These are phyloP conservation scores for Juglanconis oblonga DNA, from an alignment of 2,329 filamentous ascomycete species.

Conservation along the genomic window DNA sequence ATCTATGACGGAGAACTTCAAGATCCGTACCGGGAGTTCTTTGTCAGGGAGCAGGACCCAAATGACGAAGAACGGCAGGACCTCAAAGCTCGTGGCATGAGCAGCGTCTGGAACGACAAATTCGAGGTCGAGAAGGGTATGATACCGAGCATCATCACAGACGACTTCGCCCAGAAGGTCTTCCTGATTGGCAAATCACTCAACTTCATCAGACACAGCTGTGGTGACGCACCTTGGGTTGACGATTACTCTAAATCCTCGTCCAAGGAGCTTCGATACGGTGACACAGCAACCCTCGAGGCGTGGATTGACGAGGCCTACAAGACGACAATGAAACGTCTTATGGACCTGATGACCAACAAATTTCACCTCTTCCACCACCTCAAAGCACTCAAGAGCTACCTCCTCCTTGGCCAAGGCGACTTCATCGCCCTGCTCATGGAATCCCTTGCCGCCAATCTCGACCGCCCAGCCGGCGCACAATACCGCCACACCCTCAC, in stretches of 20 bases:
- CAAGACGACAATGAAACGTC: constrained; percentile 93
- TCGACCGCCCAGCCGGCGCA: constrained; percentile 92
- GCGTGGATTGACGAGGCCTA: constrained; percentile 95
- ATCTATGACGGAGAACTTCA: constrained; percentile 97
- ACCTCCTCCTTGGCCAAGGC: constrained; percentile 89
- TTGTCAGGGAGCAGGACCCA: constrained; percentile 78
- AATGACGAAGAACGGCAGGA: constrained; percentile 43
- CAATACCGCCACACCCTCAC: constrained; percentile 97
- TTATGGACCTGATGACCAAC: constrained; percentile 88
- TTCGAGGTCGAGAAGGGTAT: constrained; percentile 82
- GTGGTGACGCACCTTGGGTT: constrained; percentile 91
- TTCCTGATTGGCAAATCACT: constrained; percentile 97
- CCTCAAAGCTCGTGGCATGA: constrained; percentile 60
- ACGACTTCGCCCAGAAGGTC: constrained; percentile 92
- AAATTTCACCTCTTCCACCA: constrained; percentile 97
- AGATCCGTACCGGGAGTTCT: constrained; percentile 95
- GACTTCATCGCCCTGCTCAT: constrained; percentile 97
- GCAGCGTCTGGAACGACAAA: constrained; percentile 97
- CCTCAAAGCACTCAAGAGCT: constrained; percentile 86
- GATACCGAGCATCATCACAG: constrained; percentile 89
- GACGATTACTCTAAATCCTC: constrained; percentile 91
- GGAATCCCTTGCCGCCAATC: constrained; percentile 89
- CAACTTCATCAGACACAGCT: constrained; percentile 97
- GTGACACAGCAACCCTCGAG: constrained; percentile 87
- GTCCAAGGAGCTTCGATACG: constrained; percentile 88